phyloP scores from a whole-genome alignment of 2,329 filamentous ascomycete species.

The Paraconiothyrium sp. region DNA sequence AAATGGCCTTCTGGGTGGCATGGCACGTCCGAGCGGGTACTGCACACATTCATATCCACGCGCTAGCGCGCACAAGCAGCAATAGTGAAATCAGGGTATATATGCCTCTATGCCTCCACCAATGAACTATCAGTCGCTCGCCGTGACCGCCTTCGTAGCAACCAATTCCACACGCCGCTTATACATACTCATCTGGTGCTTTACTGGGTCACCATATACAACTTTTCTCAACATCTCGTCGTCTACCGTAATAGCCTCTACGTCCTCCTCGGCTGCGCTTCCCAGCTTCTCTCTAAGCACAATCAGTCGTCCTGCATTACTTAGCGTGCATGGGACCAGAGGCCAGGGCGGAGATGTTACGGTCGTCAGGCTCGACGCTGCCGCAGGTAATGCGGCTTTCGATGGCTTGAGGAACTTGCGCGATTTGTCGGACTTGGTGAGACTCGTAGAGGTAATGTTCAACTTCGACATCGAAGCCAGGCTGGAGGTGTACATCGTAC shows the following conservation, averaged over 20 bases:
- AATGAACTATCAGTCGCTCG: conserved; percentile 37
- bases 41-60: neutral
- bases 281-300: conserved; percentile 61
- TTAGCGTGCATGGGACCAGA: conserved; percentile 72
- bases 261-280: conserved; percentile 57
- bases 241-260: conserved; percentile 73
- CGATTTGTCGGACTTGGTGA: conserved; percentile 17
- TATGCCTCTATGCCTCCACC: neutral
- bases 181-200: conserved; percentile 84
- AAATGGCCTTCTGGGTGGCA: neutral
- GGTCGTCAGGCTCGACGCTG: conserved; percentile 24
- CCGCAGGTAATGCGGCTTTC: conserved; percentile 35
- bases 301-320: conserved; percentile 74
- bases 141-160: conserved; percentile 73
- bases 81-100: neutral
- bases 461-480: conserved; percentile 37
- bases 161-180: conserved; percentile 74
- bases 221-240: conserved; percentile 75
- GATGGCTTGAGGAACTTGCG: conserved; percentile 28
- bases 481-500: conserved; percentile 21
- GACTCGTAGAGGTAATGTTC: conserved; percentile 28
- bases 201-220: conserved; percentile 83
- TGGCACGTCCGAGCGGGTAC: neutral
- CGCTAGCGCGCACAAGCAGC: neutral
- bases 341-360: conserved; percentile 63